Evolutionary conservation across 768 basidiomycete species (phyloP), one percentile per base, ranked within the genome.

Genomic region (Rhizopogon vulgaris): DNA sequence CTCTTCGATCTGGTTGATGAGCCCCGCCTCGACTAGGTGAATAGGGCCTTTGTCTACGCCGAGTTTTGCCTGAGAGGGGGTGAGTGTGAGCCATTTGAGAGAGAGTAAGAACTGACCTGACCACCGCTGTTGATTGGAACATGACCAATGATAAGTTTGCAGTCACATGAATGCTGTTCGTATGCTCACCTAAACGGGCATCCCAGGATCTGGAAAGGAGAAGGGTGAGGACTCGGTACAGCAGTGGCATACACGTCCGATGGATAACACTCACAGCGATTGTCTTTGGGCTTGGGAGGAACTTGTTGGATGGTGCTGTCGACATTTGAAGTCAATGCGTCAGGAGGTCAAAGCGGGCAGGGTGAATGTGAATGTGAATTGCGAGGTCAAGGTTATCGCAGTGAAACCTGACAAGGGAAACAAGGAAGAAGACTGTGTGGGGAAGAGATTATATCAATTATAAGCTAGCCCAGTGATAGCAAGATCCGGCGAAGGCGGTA

Each of bases 41-140:
- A 94, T 92, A 2, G 95, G 94, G 27, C 87, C 92, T 54, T 82
- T 77, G 72, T 94, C 93, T 3, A 94, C 90, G 32, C 93, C 91
- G 22, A 80, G 67, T 67, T 78, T 84, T 14, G 85, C 76, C 88
- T 94, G 65, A 41, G 36, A 56, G 38, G 41, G 49, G 46, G 56
- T 58, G 28, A 48, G 54, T 27, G 51, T 56, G 42, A 34, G 32
- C 11, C 32, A 12, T 34, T 30, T 12, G 9, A 59, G 54, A 47
- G 39, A 8, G 38, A 22, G 45, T 15, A 27, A 37, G 15, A 1
- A 59, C 67, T 34, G n/a, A 69, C 66, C 66, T 67, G 66, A 22
- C 66, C 66, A 37, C 66, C 66, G 10, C 66, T 67, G 45, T 41
- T 38, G 25, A 18, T 15, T 50, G 15, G 46, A 6, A 38, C 12